Evolutionary conservation across 1,284 basidiomycete species (phyloP), one percentile per base, ranked within the genome.

Genomic region (Ustilago cynodontis): DNA sequence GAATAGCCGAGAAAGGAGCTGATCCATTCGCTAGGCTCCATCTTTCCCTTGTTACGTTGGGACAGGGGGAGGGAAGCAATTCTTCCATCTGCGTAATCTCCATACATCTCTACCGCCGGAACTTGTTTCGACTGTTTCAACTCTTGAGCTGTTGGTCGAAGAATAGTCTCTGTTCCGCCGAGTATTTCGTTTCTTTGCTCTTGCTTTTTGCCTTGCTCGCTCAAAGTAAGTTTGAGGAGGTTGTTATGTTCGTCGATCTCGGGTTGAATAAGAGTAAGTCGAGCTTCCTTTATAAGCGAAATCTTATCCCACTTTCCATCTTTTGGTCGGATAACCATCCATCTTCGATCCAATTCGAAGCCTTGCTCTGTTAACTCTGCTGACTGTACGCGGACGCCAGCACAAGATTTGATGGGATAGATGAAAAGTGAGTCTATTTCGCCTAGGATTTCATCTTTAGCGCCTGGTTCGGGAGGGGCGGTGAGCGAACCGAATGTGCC

Each of bases 371-470:
- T 75, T 16, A 81, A 29, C 0, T 56, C 13, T 3, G 67, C 63
- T 0, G 41, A 26, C 6, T 53, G 1, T 2, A 82, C 60, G 11
- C 61, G 53, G 7, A 74, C 53, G 18, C 71, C 77, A 0, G 72
- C 70, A 28, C 81, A 81, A 7, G 69, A 74, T 56, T 82, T 82
- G 61, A 82, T 75, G 5, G 81, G 79, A 28, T 82, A 81, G 54
- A 82, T 57, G 49, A 60, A 66, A 33, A 82, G 68, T n/a, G 52
- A 54, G 9, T 68, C 54, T 2, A 82, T 59, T 35, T 71, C 61
- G 22, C 78, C 81, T 14, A 79, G n/a, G 20, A 58, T 68, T 43
- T 82, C 80, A 28, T 76, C 78, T 33, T 80, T 64, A 0, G 57
- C 62, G 1, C 76, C 80, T 5, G 60, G 51, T 4, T 33, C n/a